Evolutionary conservation across 495 filamentous ascomycete genomes (phyloP), one percentile per base, ranked within the genome.

Genomic region (Immersiella caudata): DNA sequence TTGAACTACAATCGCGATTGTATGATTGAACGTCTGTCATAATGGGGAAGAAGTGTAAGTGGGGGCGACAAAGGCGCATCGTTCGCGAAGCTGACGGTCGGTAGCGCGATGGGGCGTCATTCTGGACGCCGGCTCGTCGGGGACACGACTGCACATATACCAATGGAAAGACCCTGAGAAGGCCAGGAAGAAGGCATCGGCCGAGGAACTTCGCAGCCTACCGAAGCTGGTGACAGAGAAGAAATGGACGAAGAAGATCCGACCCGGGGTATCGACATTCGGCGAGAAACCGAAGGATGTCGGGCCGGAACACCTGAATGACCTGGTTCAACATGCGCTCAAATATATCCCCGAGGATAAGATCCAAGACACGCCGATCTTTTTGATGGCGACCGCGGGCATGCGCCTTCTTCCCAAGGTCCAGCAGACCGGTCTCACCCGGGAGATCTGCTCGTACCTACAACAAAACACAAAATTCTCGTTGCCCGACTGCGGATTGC

Each of bases 331-430:
- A n/a, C 93, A 94, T 78, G 95, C 96, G 22, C 85, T 91, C 62
- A 81, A 89, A n/a, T 79, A 89, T 27, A 89, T 99, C n/a, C 95
- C 95, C 24, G 78, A 82, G 21, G 85, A 93, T 58, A 90, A 92
- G 70, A 84, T 93, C 49, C 83, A 87, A 61, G 87, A 95, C 60
- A 98, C 95, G 0, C 96, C 95, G 1, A 87, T 99, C 25, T 99
- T 97, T 72, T 80, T 99, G 33, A 91, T 98, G 69, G 95, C 95
- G 33, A 99, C 95, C 5, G 95, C 95, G n/a, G 95, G 95, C 24
- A 93, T 99, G 90, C 90, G 95, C 52, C 82, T 99, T 16, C 84
- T 99, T n/a, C 89, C 89, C 21, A 85, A 90, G 49, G 64, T 83
- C 3, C 84, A 97, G 73, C 89, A 91, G 57, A 84, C 85, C 26